Base-by-base conservation (phyloP, 1,139 yeast species). In the Kurtzmaniella quercitrusa region DNA sequence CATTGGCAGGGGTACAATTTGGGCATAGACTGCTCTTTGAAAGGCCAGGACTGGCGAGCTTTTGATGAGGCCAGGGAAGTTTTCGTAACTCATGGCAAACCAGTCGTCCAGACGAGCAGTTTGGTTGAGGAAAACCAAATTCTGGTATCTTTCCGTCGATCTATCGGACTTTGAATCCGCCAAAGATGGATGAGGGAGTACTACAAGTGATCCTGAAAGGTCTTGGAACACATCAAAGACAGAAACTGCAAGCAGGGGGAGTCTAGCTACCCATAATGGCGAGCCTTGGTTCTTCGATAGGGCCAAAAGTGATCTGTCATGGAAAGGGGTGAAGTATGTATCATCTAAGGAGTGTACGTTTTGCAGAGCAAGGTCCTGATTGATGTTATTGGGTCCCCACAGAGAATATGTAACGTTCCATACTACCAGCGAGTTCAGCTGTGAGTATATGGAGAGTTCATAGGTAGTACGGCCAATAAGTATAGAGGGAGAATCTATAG, bases 351-450 rank as follows among this genome's bases (percentile, higher is more conserved):
- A 77, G 39, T 73, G 69, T 38, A 61, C 63, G 47, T 70, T 71
- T 51, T 84, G 77, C 49, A 62, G 46, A 18, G 69, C 80, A 47
- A 91, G 70, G 57, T 85, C 93, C 37, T 73, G 70, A 59, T 93
- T 96, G 47, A 91, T 71, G 51, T 89, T 83, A 63, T 91, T 91
- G 23, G 96, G 96, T 7, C 95, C 95, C 97, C 98, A 93, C 43
- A 85, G 79, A 1, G 95, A 75, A 58, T 86, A 91, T 0, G 94
- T 83, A 11, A 93, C 90, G 57, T 90, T 87, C 95, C 96, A 91
- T 2, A 79, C 73, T 2, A 82, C 68, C 44, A 81, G 82, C 41
- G 82, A 75, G 49, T 77, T 73, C 29, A 53, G 44, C 54, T 77
- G 80, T 5, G 95, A 83, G 59, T 71, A 65, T 17, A 73, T 73